Base-by-base conservation (phyloP, 805 yeast species). In the Myxozyma neglecta region DNA sequence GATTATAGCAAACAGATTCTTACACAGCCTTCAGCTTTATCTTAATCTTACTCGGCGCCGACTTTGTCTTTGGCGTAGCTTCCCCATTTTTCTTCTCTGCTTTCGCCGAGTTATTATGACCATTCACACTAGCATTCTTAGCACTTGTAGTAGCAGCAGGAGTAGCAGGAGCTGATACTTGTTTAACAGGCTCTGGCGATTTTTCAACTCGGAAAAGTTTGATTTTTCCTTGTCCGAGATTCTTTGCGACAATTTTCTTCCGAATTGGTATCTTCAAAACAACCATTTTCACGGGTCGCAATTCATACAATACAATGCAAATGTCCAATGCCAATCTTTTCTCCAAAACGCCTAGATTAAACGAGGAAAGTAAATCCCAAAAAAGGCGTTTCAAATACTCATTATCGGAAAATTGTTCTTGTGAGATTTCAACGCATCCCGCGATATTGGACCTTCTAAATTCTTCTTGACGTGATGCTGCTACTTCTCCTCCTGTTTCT, bases 351-450 rank as follows among this genome's bases (percentile, higher is more conserved):
- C 88, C 81, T 18, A 86, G 72, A 1, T 88, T 84, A 0, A 88
- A 79, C 68, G 86, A 88, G 6, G 62, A 56, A 8, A 91, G 72
- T 9, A 85, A 79, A 48, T 81, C 78, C 97, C 97, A 91, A 1
- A 94, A 68, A 8, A 81, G 80, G 1, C 71, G 69, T 57, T 81
- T 80, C 20, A 94, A 75, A 0, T 90, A 89, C 35, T 73, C 70
- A 54, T 82, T 78, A 1, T 82, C 71, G 7, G 76, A 73, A 60
- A 83, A 81, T 56, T 85, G 87, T 53, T 87, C 77, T 55, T 93
- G 76, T 11, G 89, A 73, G 5, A 87, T 69, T 34, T 85, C 87
- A 44, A 88, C 81, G 0, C 90, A 84, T 16, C 94, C 94, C 24
- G 77, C 79, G 14, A 88, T 71, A 0, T 88, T 79, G 0, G 82